Conservation (phyloP, 1,284 basidiomycete species). For the Ganoderma resinaceum region DNA sequence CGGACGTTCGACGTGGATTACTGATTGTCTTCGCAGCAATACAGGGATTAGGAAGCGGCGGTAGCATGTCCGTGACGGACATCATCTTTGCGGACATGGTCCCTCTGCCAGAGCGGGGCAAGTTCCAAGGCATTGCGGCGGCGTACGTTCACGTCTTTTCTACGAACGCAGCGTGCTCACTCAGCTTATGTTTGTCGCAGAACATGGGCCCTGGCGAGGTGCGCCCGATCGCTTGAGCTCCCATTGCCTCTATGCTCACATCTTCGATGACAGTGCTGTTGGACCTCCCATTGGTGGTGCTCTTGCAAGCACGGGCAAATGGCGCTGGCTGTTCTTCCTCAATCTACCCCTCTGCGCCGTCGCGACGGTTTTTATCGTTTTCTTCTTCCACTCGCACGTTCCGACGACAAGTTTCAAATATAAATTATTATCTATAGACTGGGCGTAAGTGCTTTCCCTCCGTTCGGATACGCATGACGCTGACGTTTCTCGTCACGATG, state of each 20-base stretch:
- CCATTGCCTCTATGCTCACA: not conserved
- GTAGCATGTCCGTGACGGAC: constrained; percentile 46
- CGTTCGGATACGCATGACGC: not conserved
- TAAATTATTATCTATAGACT: constrained; percentile 44
- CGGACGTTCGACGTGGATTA: no score
- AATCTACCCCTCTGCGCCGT: constrained; percentile 32
- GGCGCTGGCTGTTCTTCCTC: constrained; percentile 34
- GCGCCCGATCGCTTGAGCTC: not conserved
- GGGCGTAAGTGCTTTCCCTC: constrained; percentile 38
- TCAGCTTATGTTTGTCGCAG: not conserved
- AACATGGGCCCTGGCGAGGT: constrained; percentile 33
- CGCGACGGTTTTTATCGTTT: constrained; percentile 18
- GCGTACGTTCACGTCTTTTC: constrained; percentile 15
- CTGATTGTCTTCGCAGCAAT: constrained; percentile 38
- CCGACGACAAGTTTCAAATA: constrained; percentile 36
- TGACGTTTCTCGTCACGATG: not conserved
- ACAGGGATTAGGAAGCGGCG: constrained; percentile 58
- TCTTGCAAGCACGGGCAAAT: constrained; percentile 26
- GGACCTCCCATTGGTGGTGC: constrained; percentile 30
- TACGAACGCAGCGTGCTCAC: not conserved
- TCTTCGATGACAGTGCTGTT: constrained; percentile 15
- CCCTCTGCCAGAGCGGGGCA: constrained; percentile 25
- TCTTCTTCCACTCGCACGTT: constrained; percentile 30
- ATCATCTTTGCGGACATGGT: constrained; percentile 53
- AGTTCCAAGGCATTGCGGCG: constrained; percentile 27